Conservation (phyloP, 2,329 filamentous ascomycete genomes). For the Hypoxylon sp. region DNA sequence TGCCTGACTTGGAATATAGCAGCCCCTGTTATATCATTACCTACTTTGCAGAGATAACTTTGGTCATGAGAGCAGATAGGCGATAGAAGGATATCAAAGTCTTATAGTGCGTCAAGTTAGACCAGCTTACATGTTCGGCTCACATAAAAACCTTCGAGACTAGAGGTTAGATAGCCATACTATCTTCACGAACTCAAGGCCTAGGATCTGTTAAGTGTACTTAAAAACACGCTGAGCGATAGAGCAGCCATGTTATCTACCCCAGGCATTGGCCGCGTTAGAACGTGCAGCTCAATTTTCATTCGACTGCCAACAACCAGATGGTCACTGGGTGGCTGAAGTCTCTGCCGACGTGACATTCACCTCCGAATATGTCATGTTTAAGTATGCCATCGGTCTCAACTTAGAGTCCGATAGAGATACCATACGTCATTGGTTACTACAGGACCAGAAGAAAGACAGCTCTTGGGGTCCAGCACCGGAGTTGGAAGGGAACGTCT, state of each 20-base stretch:
- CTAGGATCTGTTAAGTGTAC: not conserved
- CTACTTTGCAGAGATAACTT: not conserved
- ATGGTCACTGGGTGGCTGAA: not conserved
- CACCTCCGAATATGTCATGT: not conserved
- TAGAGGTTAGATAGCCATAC: not conserved
- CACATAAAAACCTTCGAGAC: not conserved
- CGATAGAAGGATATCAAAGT: too few species aligned
- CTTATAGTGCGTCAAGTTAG: too few species aligned
- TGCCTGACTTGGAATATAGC: not conserved
- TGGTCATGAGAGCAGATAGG: not conserved
- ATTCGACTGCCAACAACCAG: not conserved
- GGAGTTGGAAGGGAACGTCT: slow-evolving; percentile 27
- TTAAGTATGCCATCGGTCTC: not conserved
- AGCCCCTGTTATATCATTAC: too few species aligned
- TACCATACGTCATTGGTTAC: not conserved
- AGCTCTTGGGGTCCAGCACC: slow-evolving; percentile 51
- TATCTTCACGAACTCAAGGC: not conserved
- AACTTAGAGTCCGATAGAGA: not conserved
- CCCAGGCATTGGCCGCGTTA: not conserved
- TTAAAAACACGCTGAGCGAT: not conserved
- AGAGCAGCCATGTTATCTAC: not conserved
- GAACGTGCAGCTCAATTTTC: not conserved
- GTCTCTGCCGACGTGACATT: not conserved
- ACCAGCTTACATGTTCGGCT: not conserved
- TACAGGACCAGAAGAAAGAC: slow-evolving; percentile 30